Conservation (phyloP, 345 rosid species). For the Theobroma cacao region DNA sequence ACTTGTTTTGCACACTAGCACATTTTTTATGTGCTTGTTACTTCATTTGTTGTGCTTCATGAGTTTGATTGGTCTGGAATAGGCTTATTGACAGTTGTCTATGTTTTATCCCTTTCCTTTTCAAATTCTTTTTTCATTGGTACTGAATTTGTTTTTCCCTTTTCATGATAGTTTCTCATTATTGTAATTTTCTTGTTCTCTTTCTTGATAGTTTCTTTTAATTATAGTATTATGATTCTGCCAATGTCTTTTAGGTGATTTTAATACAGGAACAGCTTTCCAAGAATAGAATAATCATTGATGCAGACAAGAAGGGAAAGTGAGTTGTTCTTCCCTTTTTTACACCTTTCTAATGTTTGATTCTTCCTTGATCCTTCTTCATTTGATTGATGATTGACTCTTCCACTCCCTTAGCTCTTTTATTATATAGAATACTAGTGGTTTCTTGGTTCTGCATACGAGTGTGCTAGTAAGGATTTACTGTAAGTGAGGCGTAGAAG, state of each 20-base stretch:
- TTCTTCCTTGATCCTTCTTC: neutral
- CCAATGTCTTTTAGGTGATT: constrained; percentile 61
- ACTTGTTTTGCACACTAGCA: neutral
- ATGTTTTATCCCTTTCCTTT: neutral
- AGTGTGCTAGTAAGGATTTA: neutral
- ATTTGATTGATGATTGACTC: neutral
- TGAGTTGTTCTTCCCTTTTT: constrained; percentile 41
- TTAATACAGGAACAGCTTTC: constrained; percentile 96
- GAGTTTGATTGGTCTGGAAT: neutral
- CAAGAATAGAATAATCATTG: constrained; percentile 90
- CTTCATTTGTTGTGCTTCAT: neutral
- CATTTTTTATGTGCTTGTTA: neutral
- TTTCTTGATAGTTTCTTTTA: neutral
- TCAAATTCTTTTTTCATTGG: neutral
- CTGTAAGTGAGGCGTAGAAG: neutral
- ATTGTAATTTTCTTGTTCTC: neutral
- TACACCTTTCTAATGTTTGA: constrained; percentile 1
- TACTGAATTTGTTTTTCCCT: neutral
- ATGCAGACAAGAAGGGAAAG: constrained; percentile 91
- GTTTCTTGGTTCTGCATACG: neutral
- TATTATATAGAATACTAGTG: neutral
- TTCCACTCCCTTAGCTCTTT: neutral
- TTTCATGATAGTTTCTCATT: neutral
- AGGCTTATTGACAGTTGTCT: neutral
- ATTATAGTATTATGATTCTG: neutral